phyloP scores from a whole-genome alignment of 169 alveolate genomes.

The Cryptosporidium xiaoi region DNA sequence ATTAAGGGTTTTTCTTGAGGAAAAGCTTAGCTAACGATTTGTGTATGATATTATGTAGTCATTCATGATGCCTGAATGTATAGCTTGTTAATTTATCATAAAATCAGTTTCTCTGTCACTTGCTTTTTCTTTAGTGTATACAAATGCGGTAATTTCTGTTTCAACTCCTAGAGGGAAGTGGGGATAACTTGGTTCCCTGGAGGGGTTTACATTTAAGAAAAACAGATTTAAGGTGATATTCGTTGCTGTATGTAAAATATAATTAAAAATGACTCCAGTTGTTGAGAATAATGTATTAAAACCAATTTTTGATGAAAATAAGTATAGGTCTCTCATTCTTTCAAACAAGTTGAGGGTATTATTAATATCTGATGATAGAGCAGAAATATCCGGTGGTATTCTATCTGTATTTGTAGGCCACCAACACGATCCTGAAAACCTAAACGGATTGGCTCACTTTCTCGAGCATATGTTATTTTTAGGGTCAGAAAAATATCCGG shows the following conservation, averaged over 20 bases:
- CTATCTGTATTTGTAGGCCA: conserved; percentile 85
- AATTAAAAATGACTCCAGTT: neutral
- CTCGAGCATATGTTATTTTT: conserved; percentile 93
- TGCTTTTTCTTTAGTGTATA: too few species aligned
- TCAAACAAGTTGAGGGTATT: conserved; percentile 34
- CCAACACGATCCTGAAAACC: conserved; percentile 83
- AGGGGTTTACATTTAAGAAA: neutral
- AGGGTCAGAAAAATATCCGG: conserved; percentile 88
- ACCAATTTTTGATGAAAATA: conserved; percentile 44
- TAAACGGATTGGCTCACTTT: conserved; percentile 93
- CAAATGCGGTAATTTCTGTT: too few species aligned
- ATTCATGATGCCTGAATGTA: neutral
- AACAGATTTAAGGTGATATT: neutral
- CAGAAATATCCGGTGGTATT: conserved; percentile 48
- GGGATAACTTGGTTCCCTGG: too few species aligned
- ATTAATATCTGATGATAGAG: conserved; percentile 33
- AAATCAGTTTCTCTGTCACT: too few species aligned
- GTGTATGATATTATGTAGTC: too few species aligned
- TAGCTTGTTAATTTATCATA: neutral
- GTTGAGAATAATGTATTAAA: conserved; percentile 21
- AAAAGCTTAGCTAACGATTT: neutral
- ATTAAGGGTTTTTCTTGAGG: conserved; percentile 7
- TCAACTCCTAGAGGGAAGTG: too few species aligned
- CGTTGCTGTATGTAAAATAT: neutral
- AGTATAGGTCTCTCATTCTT: conserved; percentile 34